Percentiles rank a stretch among this genome's conserved stretches.
These are phyloP conservation scores for Halophytophthora batemanensis DNA, from an alignment of 352 stramenopile species.

Conservation along the genomic window DNA sequence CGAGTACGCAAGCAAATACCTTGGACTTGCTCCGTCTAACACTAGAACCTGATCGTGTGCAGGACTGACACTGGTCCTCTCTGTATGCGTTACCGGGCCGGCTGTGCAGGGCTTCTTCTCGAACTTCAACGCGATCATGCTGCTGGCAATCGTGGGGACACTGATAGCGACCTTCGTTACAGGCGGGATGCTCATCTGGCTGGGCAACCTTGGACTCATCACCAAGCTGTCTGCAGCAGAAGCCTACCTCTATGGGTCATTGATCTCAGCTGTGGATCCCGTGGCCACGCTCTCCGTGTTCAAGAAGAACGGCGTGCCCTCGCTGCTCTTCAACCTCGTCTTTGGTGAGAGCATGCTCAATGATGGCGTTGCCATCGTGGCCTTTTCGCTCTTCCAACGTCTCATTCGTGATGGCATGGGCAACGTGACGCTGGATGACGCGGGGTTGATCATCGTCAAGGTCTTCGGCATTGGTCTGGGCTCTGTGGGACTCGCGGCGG, in stretches of 20 bases:
- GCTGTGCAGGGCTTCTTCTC: constrained; percentile 72
- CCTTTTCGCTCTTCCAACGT: constrained; percentile 78
- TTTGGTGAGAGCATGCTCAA: constrained; percentile 96
- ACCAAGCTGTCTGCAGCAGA: constrained; percentile 87
- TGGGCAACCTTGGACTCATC: constrained; percentile 65
- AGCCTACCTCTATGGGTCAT: constrained; percentile 88
- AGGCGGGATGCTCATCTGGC: constrained; percentile 67
- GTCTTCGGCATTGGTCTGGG: constrained; percentile 83
- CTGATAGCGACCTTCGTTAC: constrained; percentile 80
- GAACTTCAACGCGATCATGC: constrained; percentile 86
- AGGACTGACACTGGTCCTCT: constrained; percentile 6
- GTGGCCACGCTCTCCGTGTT: constrained; percentile 93
- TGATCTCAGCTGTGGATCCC: constrained; percentile 93
- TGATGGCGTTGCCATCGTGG: constrained; percentile 90
- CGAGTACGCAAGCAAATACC: constrained; percentile 31
- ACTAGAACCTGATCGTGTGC: too few relatives aligned
- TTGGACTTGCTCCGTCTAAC: too few relatives aligned
- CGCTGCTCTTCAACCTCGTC: constrained; percentile 93
- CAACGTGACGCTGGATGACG: constrained; percentile 73
- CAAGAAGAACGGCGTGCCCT: constrained; percentile 85
- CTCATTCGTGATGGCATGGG: constrained; percentile 70
- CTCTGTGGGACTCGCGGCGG: constrained; percentile 66
- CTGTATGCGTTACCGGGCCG: constrained; percentile 7
- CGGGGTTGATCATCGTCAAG: constrained; percentile 74
- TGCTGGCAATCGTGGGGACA: constrained; percentile 77